Base-by-base conservation (phyloP, 129 eudicot species). In the Artemisia annua region DNA sequence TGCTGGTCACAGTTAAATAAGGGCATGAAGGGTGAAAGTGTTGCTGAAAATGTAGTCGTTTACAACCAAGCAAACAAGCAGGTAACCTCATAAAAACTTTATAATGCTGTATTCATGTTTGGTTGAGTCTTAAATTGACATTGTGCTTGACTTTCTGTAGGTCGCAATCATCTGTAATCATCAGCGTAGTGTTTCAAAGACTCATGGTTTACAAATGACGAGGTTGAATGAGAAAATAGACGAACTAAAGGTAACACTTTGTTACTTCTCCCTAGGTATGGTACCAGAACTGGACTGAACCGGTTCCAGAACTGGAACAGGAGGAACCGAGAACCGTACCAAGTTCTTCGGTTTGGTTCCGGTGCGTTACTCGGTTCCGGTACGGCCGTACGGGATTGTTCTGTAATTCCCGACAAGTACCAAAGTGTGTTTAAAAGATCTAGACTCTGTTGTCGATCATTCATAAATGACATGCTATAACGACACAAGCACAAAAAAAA, bases 91-190 rank as follows among this genome's bases (percentile, higher is more conserved):
- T 69, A 16, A 44, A 67, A 52, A 7, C 63, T 74, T 74, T 48
- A 7, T 20, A 65, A n/a, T 73, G 11, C 32, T 67, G 2, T 10
- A 11, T 76, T 32, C 11, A 17, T 3, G 32, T 69, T 50, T 12
- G 6, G 57, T 18, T 0, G 49, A 9, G 66, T 16, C 60, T 59
- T 69, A 72, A 52, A 67, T 62, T 71, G 11, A 74, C 35, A 44
- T 66, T 59, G 51, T 20, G 62, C 50, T 13, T 75, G 67, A 53
- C 71, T 5, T 78, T 46, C 66, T 79, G 83, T 79, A 95, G 99
- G 99, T 95, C 28, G 99, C 99, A 61, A 90, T 95, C 44, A 90
- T 95, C 28, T 95, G 99, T 73, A 95, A 95, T 81, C 99, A 95
- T 91, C 99, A 95, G 59, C 99, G 99, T 78, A 85, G 81, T 54